Evolutionary conservation across 768 basidiomycete species (phyloP), one percentile per base, ranked within the genome.

Genomic region (Leucocoprinus leucothites): DNA sequence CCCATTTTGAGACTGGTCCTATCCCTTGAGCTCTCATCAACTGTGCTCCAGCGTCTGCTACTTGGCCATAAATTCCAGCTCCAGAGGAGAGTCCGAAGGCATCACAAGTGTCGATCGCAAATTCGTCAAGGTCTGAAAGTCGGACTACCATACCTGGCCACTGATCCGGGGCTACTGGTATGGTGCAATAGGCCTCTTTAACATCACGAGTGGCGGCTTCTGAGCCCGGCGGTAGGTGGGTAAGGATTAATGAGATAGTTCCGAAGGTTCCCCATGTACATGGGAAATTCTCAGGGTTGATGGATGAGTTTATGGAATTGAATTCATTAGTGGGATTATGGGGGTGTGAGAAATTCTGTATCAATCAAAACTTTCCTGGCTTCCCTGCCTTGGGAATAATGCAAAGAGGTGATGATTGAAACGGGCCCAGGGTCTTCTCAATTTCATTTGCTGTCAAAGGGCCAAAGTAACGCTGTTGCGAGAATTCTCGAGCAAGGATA

Each of bases 201-300:
- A 79, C 66, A 40, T 79, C 72, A 0, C 67, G 54, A 21, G 71
- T 24, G 48, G 70, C 64, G 0, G 62, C 71, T 58, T 79, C 68
- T 0, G 72, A 72, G 0, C 69, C 68, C 14, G 68, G 71, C 0
- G 75, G 75, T 0, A 78, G 69, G 1, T 56, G 52, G 2, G 47
- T 59, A 0, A 75, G 59, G n/a, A 71, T 28, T 1, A 66, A 51
- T 11, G 56, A 67, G 0, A 75, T 53, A 0, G 67, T 60, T 0
- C 59, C 36, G 50, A 80, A 79, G 0, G 74, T 76, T 0, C 73
- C 74, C 75, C 76, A 79, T 0, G 71, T 73, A 59, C 71, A 73
- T 0, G 75, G 76, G 47, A 69, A 78, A 8, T 63, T 18, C 13
- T 62, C 57, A 0, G 72, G 55, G 36, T 69, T 41, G 2, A 76